These are phyloP conservation scores for Xylaria hypoxylon DNA, from an alignment of 2,329 filamentous ascomycete species.

Conservation along the genomic window DNA sequence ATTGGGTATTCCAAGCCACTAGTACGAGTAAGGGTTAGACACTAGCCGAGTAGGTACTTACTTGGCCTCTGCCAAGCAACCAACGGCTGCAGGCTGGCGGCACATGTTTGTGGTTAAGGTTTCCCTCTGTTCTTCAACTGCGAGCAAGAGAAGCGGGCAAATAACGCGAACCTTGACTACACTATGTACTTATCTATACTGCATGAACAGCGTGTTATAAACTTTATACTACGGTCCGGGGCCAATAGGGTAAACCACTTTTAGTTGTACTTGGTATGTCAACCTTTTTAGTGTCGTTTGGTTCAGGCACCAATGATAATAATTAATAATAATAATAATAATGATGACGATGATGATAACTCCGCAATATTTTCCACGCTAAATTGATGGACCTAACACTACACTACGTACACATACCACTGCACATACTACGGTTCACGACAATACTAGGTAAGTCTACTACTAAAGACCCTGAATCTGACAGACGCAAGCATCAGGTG, in stretches of 20 bases:
- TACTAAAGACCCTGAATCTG: slow-evolving; percentile 20
- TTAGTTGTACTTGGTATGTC: background rate
- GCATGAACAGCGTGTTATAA: no score
- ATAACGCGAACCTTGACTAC: no score
- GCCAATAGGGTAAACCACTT: no score
- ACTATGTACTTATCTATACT: no score
- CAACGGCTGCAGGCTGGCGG: background rate
- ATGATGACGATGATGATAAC: background rate
- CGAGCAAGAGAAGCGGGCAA: no score
- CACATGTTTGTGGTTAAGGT: no score
- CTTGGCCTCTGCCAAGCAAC: slow-evolving; percentile 26
- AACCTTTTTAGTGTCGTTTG: background rate
- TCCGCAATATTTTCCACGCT: background rate
- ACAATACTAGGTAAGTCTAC: no score
- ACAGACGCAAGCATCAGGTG: slow-evolving; percentile 22
- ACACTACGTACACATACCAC: no score
- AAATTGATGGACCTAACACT: background rate
- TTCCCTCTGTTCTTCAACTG: no score
- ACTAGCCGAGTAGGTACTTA: slow-evolving; percentile 12
- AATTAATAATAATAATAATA: background rate
- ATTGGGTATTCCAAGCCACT: slow-evolving; percentile 41
- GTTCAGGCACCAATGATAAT: slow-evolving; percentile 1
- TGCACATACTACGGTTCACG: background rate
- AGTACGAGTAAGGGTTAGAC: slow-evolving; percentile 37
- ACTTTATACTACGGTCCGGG: no score